Base-by-base conservation (phyloP, 2,329 filamentous ascomycete species). In the Neurospora sp. region DNA sequence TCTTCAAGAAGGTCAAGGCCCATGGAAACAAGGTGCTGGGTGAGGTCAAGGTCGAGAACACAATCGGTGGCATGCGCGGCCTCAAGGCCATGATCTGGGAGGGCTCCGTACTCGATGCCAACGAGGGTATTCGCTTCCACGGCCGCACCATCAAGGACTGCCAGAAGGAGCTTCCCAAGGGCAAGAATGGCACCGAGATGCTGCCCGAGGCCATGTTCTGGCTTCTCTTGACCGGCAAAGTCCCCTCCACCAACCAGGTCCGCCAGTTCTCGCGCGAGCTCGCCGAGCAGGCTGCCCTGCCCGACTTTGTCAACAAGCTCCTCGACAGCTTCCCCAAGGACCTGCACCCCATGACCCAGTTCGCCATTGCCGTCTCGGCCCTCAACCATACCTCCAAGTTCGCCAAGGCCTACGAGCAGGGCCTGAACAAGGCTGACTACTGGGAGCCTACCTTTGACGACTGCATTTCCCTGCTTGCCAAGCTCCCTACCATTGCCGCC, bases 21-120 rank as follows among this genome's bases (percentile, higher is more conserved):
- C 89, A 95, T 79, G 87, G 88, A 68, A 88, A 90, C 77, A 96
- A 94, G 81, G 89, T 90, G 71, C 90, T 98, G 76, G 95, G 95
- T 70, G 92, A 97, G 77, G 90, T 98, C 81, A 97, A 95, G 85
- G 89, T 98, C 66, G 92, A 95, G 82, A 97, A 96, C 82, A 93
- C 93, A 28, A 89, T 98, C 76, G 96, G 96, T 76, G 96, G 96
- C 78, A 98, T 98, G 96, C 92, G 94, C 81, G 95, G 95, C 46
- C 88, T 99, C 75, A 97, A 97, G 84, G 92, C 94, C 75, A 97
- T 99, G 93, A 88, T 99, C 69, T 99, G 96, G 96, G 96, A 99
- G 82, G 96, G 96, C 66, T 97, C 94, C 11, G 95, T 98, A 33
- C 90, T 99, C 67, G 96, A 99, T 78, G 91, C 96, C 75, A 91